Base-by-base conservation (phyloP, 495 filamentous ascomycete genomes). In the Penicillium fimorum region DNA sequence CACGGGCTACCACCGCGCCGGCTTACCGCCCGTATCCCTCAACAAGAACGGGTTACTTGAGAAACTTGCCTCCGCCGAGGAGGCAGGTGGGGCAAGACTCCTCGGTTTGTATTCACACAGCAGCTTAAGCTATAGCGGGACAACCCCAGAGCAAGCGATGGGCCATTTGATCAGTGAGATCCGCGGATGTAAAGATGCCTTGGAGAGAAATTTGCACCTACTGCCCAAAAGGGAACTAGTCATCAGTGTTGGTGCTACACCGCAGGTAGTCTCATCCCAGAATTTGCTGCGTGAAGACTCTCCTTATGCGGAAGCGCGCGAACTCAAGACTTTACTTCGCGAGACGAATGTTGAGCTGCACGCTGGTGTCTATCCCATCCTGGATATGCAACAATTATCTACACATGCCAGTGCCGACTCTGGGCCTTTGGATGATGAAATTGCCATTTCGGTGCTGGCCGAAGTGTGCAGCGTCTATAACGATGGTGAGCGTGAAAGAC, bases 311-410 rank as follows among this genome's bases (percentile, higher is more conserved):
- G 66, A 68, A 32, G 57, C 62, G 15, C 55, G 60, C 11, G 57
- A 60, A 6, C 46, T 70, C 40, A 68, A 58, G 42, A 35, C 50
- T 1, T n/a, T 72, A 46, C 50, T 66, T 38, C 55, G 44, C 18
- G 44, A 72, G 3, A 53, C 72, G 5, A 53, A 68, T 4, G 65
- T 90, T 35, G 89, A 91, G 59, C 58, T 91, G 0, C 87, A 92
- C 74, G 88, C 88, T 0, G 85, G 87, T 13, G 84, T 86, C 2
- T 89, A 89, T 67, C 83, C 89, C 1, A 75, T 88, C 8, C 79
- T 94, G 2, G 91, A 95, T 66, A 72, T 94, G 61, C 91, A 96
- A 68, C 91, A 95, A 56, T 70, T 94, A 1, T 85, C 89, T 1
- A 91, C 90, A 4, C 83, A 87, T 64, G 84, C 86, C 4, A 61